Evolutionary conservation across 768 basidiomycete genomes (phyloP).

Genomic region (Pulveroboletus sp.): DNA sequence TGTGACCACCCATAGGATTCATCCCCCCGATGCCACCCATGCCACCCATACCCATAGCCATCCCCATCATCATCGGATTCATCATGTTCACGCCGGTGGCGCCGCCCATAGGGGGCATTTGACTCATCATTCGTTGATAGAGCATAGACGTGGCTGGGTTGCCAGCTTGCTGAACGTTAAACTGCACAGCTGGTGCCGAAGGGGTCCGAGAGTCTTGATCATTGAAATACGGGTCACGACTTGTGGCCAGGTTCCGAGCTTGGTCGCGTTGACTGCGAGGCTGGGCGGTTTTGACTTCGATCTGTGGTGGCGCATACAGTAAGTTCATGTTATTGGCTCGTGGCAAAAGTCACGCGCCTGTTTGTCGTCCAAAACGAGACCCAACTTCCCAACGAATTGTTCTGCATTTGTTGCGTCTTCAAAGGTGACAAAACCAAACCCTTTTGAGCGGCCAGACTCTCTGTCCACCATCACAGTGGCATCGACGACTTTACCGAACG

Average conservation of each 20-base stretch:
- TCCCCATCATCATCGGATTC: slow-evolving; percentile 44
- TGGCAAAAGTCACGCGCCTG: slow-evolving; percentile 42
- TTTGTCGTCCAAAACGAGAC: slow-evolving; percentile 70
- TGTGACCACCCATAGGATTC: slow-evolving; percentile 21
- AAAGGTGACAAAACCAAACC: slow-evolving; percentile 85
- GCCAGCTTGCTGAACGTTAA: slow-evolving; percentile 32
- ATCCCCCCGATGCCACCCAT: slow-evolving; percentile 33
- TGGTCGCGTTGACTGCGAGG: slow-evolving; percentile 62
- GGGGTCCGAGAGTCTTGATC: slow-evolving; percentile 35
- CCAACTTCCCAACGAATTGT: slow-evolving; percentile 61
- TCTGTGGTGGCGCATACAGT: slow-evolving; percentile 36
- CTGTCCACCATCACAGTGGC: slow-evolving; percentile 84
- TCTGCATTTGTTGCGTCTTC: slow-evolving; percentile 60
- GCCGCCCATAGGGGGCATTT: slow-evolving; percentile 42
- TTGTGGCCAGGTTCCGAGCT: slow-evolving; percentile 32
- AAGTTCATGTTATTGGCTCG: background rate
- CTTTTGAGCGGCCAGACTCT: slow-evolving; percentile 69
- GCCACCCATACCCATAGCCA: slow-evolving; percentile 47
- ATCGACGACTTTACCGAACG: slow-evolving; percentile 78
- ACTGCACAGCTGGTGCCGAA: slow-evolving; percentile 28
- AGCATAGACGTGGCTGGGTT: slow-evolving; percentile 33
- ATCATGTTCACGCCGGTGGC: slow-evolving; percentile 48
- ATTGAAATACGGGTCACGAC: slow-evolving; percentile 30
- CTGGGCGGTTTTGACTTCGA: slow-evolving; percentile 80
- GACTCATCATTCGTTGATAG: slow-evolving; percentile 35